phyloP scores from a whole-genome alignment of 768 basidiomycete genomes.

The Macrocybe gigantea region DNA sequence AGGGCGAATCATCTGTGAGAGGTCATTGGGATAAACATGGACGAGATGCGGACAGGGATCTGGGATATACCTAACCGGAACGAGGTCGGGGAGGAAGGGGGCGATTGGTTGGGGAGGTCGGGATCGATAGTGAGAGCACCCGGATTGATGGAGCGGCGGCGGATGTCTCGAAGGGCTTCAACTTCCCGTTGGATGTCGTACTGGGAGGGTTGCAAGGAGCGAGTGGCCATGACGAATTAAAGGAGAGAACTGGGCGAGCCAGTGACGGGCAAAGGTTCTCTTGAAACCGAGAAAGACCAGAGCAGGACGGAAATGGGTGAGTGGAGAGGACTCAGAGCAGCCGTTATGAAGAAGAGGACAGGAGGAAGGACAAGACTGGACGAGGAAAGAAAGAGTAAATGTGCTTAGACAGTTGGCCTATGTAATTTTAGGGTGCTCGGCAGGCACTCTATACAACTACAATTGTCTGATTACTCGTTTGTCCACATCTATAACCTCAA shows the following conservation, averaged over 20 bases:
- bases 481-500: too few relatives aligned
- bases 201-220: conserved; percentile 68
- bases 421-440: too few relatives aligned
- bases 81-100: conserved; percentile 52
- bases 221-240: conserved; percentile 28
- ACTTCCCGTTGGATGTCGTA: conserved; percentile 86
- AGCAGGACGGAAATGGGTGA: too few relatives aligned
- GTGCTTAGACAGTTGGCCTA: too few relatives aligned
- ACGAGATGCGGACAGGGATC: conserved; percentile 5
- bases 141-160: conserved; percentile 77
- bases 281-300: too few relatives aligned
- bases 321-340: too few relatives aligned
- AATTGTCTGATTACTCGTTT: too few relatives aligned
- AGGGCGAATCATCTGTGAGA: conserved; percentile 13
- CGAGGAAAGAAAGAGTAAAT: too few relatives aligned
- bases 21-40: not conserved
- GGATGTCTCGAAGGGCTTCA: conserved; percentile 78
- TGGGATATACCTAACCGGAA: conserved; percentile 38
- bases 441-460: too few relatives aligned
- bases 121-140: conserved; percentile 85
- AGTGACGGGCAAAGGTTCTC: too few relatives aligned
- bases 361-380: too few relatives aligned
- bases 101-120: conserved; percentile 76
- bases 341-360: too few relatives aligned
- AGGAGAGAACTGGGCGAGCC: not conserved